Conservation (phyloP, 768 basidiomycete genomes). For the Lactifluus pinguis region DNA sequence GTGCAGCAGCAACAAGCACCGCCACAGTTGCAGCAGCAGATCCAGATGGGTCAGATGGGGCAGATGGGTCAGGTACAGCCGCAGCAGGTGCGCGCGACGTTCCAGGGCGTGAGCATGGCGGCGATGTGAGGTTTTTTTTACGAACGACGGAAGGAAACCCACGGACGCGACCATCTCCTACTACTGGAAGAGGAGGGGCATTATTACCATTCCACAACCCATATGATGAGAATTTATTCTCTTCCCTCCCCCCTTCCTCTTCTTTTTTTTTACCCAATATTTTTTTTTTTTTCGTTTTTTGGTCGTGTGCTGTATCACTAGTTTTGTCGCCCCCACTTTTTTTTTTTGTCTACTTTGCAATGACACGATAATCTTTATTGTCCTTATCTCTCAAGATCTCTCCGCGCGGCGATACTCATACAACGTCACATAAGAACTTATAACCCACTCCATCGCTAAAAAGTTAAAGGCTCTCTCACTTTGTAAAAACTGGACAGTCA, state of each 20-base stretch:
- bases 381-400: not conserved
- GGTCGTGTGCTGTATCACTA: slow-evolving; percentile 17
- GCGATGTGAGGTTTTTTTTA: slow-evolving; percentile 12
- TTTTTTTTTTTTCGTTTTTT: not conserved
- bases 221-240: not conserved
- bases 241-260: no score
- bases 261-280: not conserved
- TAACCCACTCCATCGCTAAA: no score
- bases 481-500: no score
- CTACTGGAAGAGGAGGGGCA: no score
- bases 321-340: not conserved
- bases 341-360: not conserved
- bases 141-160: not conserved
- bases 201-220: not conserved
- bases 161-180: not conserved
- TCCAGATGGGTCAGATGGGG: slow-evolving; percentile 9
- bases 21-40: slow-evolving; percentile 12
- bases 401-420: no score
- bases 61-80: slow-evolving; percentile 13
- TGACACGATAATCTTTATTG: slow-evolving; percentile 18
- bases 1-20: slow-evolving; percentile 5
- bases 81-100: slow-evolving; percentile 19
- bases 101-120: slow-evolving; percentile 20
- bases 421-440: no score
- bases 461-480: no score